A percentile compares a stretch with the other conserved stretches of the same genome.
phyloP scores from a whole-genome alignment of 1,139 yeast genomes.

The Nakaseomyces delphensis region DNA sequence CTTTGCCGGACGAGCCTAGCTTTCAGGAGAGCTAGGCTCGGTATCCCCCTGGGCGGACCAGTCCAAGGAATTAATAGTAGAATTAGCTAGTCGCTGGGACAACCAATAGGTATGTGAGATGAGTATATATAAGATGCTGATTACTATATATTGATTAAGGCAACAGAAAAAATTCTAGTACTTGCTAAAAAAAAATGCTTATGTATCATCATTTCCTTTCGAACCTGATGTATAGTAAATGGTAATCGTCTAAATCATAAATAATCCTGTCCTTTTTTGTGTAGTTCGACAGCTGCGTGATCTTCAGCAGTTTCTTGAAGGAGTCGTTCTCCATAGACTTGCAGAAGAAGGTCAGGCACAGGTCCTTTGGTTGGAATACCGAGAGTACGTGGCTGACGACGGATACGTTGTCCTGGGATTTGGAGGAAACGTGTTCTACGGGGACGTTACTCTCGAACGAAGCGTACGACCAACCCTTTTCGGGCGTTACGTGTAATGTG shows the following conservation, averaged over 20 bases:
- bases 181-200: background rate
- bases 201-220: conserved; percentile 11
- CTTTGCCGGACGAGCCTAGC: too few species aligned
- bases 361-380: conserved; percentile 67
- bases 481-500: conserved; percentile 93
- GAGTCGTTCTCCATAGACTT: conserved; percentile 24
- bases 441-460: conserved; percentile 84
- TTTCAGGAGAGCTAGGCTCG: too few species aligned
- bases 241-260: conserved; percentile 59
- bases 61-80: too few species aligned
- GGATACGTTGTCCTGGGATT: conserved; percentile 35
- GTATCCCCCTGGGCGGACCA: too few species aligned
- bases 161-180: background rate
- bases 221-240: conserved; percentile 36
- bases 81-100: too few species aligned
- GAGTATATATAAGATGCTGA: too few species aligned
- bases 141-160: too few species aligned
- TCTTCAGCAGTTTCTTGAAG: conserved; percentile 35
- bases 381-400: conserved; percentile 51
- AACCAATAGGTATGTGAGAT: too few species aligned
- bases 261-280: conserved; percentile 56
- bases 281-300: conserved; percentile 42
- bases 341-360: conserved; percentile 57
- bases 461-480: conserved; percentile 89
- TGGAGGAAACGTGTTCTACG: conserved; percentile 33